Percentiles rank a stretch among this genome's conserved stretches.
phyloP scores from a whole-genome alignment of 2,329 filamentous ascomycete species.

The Nothophaeocryptopus gaeumannii region DNA sequence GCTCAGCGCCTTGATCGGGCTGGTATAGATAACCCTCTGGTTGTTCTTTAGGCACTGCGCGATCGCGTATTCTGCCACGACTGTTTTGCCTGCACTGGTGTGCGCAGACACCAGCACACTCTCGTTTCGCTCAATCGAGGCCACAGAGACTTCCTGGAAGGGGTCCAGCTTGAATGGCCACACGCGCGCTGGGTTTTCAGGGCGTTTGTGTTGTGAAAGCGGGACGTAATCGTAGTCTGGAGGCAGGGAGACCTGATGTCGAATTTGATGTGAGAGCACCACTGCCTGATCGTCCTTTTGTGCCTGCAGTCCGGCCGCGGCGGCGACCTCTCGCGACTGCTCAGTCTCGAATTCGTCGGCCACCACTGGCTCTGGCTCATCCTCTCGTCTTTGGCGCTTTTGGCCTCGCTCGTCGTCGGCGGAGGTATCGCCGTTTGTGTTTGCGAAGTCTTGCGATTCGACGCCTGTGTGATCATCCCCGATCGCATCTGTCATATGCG shows the following conservation, averaged over 20 bases:
- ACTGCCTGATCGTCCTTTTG: slow-evolving; percentile 67
- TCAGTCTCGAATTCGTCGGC: slow-evolving; percentile 95
- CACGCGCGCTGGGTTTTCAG: slow-evolving; percentile 75
- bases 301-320: slow-evolving; percentile 65
- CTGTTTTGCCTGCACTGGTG: slow-evolving; percentile 96
- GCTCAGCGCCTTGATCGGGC: slow-evolving; percentile 96
- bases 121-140: slow-evolving; percentile 92
- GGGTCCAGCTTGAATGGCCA: slow-evolving; percentile 94
- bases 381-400: slow-evolving; percentile 64
- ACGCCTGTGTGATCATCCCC: slow-evolving; percentile 8
- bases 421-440: slow-evolving; percentile 20
- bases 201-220: slow-evolving; percentile 91
- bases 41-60: slow-evolving; percentile 96
- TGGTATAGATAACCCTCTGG: slow-evolving; percentile 98
- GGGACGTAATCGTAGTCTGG: slow-evolving; percentile 74
- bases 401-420: slow-evolving; percentile 49
- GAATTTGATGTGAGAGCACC: slow-evolving; percentile 92
- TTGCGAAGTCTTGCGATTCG: slow-evolving; percentile 5
- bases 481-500: slow-evolving; percentile 45
- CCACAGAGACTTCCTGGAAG: slow-evolving; percentile 92
- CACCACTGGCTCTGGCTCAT: slow-evolving; percentile 74
- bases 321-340: slow-evolving; percentile 84
- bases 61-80: slow-evolving; percentile 96
- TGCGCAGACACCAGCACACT: slow-evolving; percentile 96
- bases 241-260: slow-evolving; percentile 93